Evolutionary conservation across 257 asterid species (phyloP).

Genomic region (Solanum paucissectum): DNA sequence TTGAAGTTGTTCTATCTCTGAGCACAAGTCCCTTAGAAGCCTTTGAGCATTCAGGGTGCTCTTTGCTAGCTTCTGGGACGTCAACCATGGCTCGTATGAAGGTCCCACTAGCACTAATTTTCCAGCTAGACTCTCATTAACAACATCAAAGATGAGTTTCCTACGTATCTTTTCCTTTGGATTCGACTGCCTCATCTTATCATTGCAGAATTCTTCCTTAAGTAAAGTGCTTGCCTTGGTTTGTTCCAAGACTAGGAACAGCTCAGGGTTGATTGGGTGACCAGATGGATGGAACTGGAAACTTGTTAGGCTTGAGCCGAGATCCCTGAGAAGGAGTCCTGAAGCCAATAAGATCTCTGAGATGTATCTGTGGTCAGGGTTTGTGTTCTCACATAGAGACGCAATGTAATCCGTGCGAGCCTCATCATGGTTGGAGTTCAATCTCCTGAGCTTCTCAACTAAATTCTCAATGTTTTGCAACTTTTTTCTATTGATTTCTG

Average conservation of each 20-base stretch:
- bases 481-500: constrained; percentile 46
- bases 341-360: constrained; percentile 90
- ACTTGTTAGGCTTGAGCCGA: constrained; percentile 44
- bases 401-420: constrained; percentile 89
- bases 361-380: constrained; percentile 74
- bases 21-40: constrained; percentile 69
- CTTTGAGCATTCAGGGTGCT: constrained; percentile 48
- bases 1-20: constrained; percentile 56
- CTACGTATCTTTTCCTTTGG: constrained; percentile 36
- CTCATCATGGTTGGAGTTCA: constrained; percentile 90
- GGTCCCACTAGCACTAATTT: constrained; percentile 31
- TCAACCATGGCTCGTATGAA: constrained; percentile 26
- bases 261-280: constrained; percentile 79
- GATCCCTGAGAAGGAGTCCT: constrained; percentile 83
- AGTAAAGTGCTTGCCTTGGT: constrained; percentile 42
- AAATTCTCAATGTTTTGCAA: constrained; percentile 66
- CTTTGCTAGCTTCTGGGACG: constrained; percentile 24
- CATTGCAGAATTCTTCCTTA: constrained; percentile 19
- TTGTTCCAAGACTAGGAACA: constrained; percentile 91
- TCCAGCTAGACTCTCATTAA: constrained; percentile 66
- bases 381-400: constrained; percentile 64
- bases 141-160: constrained; percentile 61
- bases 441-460: constrained; percentile 70
- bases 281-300: constrained; percentile 85
- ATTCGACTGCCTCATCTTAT: constrained; percentile 19